phyloP scores from a whole-genome alignment of 192 early-diverging fungal genomes.

The Ambispora gerdemannii region DNA sequence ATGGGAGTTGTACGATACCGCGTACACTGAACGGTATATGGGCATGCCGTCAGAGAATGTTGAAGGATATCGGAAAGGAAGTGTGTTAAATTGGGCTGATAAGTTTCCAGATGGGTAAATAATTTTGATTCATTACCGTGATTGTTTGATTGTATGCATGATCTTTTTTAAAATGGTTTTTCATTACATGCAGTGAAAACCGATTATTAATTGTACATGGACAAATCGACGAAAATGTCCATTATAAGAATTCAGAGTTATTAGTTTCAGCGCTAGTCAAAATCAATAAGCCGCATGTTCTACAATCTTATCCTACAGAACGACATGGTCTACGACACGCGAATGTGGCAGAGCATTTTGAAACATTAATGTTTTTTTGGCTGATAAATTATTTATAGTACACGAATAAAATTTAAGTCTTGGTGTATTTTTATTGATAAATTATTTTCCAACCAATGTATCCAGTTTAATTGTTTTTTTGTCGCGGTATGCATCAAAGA shows the following conservation, averaged over 20 bases:
- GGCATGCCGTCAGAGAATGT: constrained; percentile 48
- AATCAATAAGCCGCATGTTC: constrained; percentile 53
- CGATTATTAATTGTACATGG: constrained; percentile 71
- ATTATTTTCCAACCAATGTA: no score
- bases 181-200: constrained; percentile 39
- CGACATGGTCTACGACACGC: constrained; percentile 66
- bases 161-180: constrained; percentile 5
- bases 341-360: constrained; percentile 72
- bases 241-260: constrained; percentile 60
- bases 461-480: no score
- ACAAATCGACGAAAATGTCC: constrained; percentile 76
- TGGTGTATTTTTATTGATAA: no score
- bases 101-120: constrained; percentile 59
- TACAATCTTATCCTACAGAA: constrained; percentile 73
- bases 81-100: constrained; percentile 48
- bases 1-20: constrained; percentile 73
- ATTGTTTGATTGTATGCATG: background rate
- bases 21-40: constrained; percentile 74
- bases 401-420: no score
- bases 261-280: constrained; percentile 53
- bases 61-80: constrained; percentile 49
- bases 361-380: constrained; percentile 66
- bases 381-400: constrained; percentile 53
- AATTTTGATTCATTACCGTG: background rate
- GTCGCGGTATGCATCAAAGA: no score